These are phyloP conservation scores for Cordyceps cateniannulata DNA, from an alignment of 2,329 filamentous ascomycete species.

Conservation along the genomic window DNA sequence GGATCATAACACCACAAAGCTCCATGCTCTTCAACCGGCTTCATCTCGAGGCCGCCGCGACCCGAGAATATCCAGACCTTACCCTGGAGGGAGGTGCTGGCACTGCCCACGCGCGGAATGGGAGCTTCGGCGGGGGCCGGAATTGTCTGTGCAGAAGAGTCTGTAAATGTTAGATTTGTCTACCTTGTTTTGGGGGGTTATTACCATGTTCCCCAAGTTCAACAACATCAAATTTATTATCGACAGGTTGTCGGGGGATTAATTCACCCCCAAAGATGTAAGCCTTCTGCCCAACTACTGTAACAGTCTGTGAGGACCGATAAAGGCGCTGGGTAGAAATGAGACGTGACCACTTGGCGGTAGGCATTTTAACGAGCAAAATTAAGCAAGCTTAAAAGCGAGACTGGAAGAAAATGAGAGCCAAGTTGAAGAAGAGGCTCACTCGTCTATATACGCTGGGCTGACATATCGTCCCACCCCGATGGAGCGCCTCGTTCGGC, in stretches of 20 bases:
- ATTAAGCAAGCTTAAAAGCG: not conserved
- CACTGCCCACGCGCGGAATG: constrained; percentile 49
- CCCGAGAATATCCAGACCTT: constrained; percentile 57
- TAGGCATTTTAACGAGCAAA: constrained; percentile 6
- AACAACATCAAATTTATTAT: constrained; percentile 39
- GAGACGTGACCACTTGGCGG: not conserved
- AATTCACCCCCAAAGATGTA: constrained; percentile 49
- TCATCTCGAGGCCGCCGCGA: constrained; percentile 53
- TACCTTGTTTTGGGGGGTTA: not conserved
- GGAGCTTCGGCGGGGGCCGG: constrained; percentile 28
- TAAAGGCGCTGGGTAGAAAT: constrained; percentile 27
- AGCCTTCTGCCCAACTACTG: constrained; percentile 30
- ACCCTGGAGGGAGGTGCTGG: constrained; percentile 37
- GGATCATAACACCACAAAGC: constrained; percentile 49
- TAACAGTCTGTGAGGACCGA: constrained; percentile 44
- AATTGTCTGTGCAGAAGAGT: constrained; percentile 15
- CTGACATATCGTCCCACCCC: too few relatives aligned
- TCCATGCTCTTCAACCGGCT: constrained; percentile 52
- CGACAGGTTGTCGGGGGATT: constrained; percentile 42
- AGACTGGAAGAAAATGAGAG: not conserved
- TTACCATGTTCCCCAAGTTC: constrained; percentile 18
- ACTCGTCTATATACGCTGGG: not conserved
- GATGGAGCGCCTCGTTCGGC: too few relatives aligned
- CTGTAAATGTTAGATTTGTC: not conserved
- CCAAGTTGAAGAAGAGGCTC: too few relatives aligned